Conservation (phyloP, 2,329 filamentous ascomycete species). For the Fusarium clavum region DNA sequence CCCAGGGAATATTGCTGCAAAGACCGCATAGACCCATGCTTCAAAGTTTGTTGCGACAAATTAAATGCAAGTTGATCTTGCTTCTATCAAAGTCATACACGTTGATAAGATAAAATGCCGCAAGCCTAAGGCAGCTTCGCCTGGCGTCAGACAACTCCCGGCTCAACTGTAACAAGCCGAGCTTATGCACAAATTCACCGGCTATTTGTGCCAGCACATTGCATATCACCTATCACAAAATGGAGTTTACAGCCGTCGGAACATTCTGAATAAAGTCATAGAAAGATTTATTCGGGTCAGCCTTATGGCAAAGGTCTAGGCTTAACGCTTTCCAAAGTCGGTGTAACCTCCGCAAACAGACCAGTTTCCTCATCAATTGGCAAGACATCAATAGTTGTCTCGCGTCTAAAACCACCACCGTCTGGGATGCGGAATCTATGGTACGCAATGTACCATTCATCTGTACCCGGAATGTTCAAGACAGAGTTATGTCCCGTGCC, state of each 20-base stretch:
- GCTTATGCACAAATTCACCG: too few species aligned
- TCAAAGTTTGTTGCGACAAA: too few species aligned
- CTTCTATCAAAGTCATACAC: too few species aligned
- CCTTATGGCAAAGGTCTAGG: neutral
- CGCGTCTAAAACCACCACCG: slow-evolving; percentile 57
- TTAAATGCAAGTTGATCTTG: too few species aligned
- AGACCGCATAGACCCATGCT: too few species aligned
- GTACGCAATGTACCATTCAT: slow-evolving; percentile 63
- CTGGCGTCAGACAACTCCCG: neutral
- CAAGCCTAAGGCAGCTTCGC: neutral
- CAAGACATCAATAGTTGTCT: slow-evolving; percentile 57
- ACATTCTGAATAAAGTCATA: too few species aligned
- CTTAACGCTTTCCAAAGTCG: slow-evolving; percentile 37
- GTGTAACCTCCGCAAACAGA: slow-evolving; percentile 52
- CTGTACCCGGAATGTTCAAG: slow-evolving; percentile 59
- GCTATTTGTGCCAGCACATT: too few species aligned
- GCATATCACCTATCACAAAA: too few species aligned
- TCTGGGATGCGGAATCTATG: slow-evolving; percentile 60
- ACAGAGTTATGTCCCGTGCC: slow-evolving; percentile 60
- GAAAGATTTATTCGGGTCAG: neutral
- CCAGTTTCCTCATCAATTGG: slow-evolving; percentile 54
- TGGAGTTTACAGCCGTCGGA: too few species aligned
- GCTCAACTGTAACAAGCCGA: too few species aligned
- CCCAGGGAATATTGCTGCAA: too few species aligned
- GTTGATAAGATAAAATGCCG: too few species aligned